Base-by-base conservation (phyloP, 1,139 yeast species). In the Pichia sorboxylosa region DNA sequence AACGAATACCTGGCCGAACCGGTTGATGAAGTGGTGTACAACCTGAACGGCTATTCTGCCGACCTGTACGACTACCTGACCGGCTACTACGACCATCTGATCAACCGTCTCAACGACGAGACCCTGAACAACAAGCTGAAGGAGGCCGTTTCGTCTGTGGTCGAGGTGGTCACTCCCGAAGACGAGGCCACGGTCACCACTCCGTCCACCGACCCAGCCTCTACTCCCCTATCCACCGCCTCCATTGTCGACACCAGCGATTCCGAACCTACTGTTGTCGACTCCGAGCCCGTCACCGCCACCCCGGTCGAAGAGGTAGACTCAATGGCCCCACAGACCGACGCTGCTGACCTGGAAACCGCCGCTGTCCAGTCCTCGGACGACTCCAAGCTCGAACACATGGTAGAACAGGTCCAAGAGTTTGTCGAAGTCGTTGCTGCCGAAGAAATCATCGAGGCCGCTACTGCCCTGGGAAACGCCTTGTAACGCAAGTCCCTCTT, bases 401-500 rank as follows among this genome's bases (percentile, higher is more conserved):
- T 39, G 13, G 42, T 40, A n/a, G 44, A 41, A 3, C 38, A 37
- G 10, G 43, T 34, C 5, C 43, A 40, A 26, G 40, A 36, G 9
- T 38, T 37, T 13, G 46, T 37, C 10, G 43, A 43, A 19, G 44
- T 40, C 19, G 31, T 31, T 18, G 40, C 29, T 41, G 53, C 48
- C 24, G 47, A 46, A 26, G 39, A 43, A 26, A 36, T 21, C 9
- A 41, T 41, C 4, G 48, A 39, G 24, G 36, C 32, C 8, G 38
- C 34, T 11, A 53, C 43, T 10, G 51, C 31, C 11, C 19, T 35
- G n/a, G 44, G 37, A 7, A 8, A 23, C 6, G n/a, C 7, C 13
- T 11, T 23, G 13, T 23, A 23, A 19, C 22, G 10, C n/a, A n/a
- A n/a, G n/a, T n/a, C n/a, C n/a, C n/a, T n/a, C n/a, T n/a, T n/a